Conservation (phyloP, 179 eudicot genomes). For the Beta lomatogona region DNA sequence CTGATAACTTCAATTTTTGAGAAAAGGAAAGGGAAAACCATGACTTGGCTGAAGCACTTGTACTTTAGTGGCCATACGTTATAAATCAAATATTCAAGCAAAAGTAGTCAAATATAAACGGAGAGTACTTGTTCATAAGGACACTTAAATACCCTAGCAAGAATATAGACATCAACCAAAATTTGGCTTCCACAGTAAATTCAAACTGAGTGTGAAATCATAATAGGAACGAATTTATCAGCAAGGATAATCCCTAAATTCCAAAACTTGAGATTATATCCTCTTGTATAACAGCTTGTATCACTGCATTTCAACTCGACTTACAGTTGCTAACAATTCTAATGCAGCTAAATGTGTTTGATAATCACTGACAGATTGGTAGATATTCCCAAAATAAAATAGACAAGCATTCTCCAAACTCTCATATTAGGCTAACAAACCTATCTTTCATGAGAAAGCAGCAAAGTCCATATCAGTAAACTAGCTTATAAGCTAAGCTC, state of each 20-base stretch:
- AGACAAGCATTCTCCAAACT: neutral
- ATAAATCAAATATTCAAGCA: neutral
- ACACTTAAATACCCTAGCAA: neutral
- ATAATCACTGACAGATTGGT: neutral
- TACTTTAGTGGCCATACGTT: neutral
- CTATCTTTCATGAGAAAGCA: too few relatives aligned
- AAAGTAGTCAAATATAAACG: neutral
- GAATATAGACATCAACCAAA: neutral
- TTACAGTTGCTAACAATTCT: neutral
- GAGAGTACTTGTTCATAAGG: neutral
- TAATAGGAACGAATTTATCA: too few relatives aligned
- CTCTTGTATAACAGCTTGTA: neutral
- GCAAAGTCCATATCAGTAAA: too few relatives aligned
- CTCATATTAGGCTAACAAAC: neutral
- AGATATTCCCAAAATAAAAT: neutral
- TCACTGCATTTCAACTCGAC: neutral
- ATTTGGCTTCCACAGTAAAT: neutral
- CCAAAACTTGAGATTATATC: neutral
- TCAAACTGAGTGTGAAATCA: neutral
- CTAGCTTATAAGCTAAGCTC: too few relatives aligned
- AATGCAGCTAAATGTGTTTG: neutral
- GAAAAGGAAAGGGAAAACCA: neutral
- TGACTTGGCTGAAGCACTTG: neutral
- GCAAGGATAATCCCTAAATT: neutral
- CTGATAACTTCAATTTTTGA: neutral